These are phyloP conservation scores for Corniculantispora saksenae DNA, from an alignment of 2,329 filamentous ascomycete genomes.

Conservation along the genomic window DNA sequence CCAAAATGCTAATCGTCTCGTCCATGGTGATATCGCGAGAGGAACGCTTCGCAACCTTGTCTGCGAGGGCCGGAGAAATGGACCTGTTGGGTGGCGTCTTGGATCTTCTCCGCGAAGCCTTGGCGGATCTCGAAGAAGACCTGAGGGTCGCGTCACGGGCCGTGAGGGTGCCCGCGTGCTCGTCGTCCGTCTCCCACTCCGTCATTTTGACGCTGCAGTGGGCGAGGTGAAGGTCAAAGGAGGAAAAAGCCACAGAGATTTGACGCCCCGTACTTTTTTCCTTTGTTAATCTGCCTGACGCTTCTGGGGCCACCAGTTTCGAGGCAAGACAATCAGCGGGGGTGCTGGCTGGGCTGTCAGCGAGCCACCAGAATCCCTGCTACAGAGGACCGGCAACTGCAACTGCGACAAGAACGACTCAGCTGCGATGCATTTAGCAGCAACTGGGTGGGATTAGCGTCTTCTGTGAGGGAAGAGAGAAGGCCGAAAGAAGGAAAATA, in stretches of 20 bases:
- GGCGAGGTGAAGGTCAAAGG: background rate
- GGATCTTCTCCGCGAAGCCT: conserved; percentile 49
- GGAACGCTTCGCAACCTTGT: conserved; percentile 50
- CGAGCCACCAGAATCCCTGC: conserved; percentile 24
- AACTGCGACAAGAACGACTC: conserved; percentile 15
- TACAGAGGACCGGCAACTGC: conserved; percentile 19
- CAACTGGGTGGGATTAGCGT: background rate
- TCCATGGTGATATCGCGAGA: conserved; percentile 63
- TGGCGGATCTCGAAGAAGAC: conserved; percentile 13
- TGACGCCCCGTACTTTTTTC: background rate
- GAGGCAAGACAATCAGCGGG: conserved; percentile 20
- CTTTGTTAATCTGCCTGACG: background rate
- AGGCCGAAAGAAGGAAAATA: conserved; percentile 14
- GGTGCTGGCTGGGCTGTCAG: background rate
- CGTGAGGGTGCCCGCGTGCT: conserved; percentile 53
- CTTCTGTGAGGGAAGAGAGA: conserved; percentile 14
- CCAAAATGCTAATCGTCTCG: conserved; percentile 72
- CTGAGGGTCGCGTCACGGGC: conserved; percentile 8
- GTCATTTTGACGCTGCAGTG: conserved; percentile 42
- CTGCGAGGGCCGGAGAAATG: conserved; percentile 48
- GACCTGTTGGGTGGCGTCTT: conserved; percentile 57
- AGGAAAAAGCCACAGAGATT: background rate
- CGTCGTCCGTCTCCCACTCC: conserved; percentile 64
- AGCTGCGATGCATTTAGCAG: conserved; percentile 13
- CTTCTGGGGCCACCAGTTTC: conserved; percentile 2